Base-by-base conservation (phyloP, 2,329 filamentous ascomycete genomes). In the Hypoxylon sp. region DNA sequence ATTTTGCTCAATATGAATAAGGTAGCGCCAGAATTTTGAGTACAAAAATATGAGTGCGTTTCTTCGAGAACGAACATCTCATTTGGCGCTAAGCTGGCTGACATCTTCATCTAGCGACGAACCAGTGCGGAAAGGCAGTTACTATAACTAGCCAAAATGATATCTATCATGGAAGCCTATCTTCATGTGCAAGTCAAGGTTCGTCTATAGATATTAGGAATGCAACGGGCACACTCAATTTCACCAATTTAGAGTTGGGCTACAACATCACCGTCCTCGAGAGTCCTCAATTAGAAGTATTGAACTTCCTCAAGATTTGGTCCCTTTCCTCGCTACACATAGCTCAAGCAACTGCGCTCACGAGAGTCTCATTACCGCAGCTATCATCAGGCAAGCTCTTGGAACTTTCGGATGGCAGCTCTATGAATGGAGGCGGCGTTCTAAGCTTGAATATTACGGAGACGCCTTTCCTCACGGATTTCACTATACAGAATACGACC, bases 91-190 rank as follows among this genome's bases (percentile, higher is more conserved):
- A 5, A 37, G 32, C 32, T 41, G 14, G n/a, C n/a, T 41, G 37
- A 41, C n/a, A 16, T 7, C n/a, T n/a, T n/a, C 14, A 2, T 41
- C 37, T 16, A 41, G 14, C 14, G 16, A 6, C 37, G 16, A 16
- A 41, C 14, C 12, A 41, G 2, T 41, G 37, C 14, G 3, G n/a
- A 6, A 12, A 16, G 9, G 16, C 37, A 2, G 16, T 41, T 16
- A 41, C n/a, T 27, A 12, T 47, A 21, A 27, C 45, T 29, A 52
- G 16, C n/a, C 48, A 52, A 21, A 11, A 12, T 7, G 48, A 52
- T 52, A 23, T 52, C 21, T 16, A 52, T 6, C 5, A 52, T 52
- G 30, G 29, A 14, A 37, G 11, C 3, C 21, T 27, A 1, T 14
- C 30, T 25, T 52, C 30, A 23, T 12, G 11, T 52, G 30, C 9